Evolutionary conservation across 2,329 filamentous ascomycete species (phyloP).

Genomic region (Penicillium sp.): DNA sequence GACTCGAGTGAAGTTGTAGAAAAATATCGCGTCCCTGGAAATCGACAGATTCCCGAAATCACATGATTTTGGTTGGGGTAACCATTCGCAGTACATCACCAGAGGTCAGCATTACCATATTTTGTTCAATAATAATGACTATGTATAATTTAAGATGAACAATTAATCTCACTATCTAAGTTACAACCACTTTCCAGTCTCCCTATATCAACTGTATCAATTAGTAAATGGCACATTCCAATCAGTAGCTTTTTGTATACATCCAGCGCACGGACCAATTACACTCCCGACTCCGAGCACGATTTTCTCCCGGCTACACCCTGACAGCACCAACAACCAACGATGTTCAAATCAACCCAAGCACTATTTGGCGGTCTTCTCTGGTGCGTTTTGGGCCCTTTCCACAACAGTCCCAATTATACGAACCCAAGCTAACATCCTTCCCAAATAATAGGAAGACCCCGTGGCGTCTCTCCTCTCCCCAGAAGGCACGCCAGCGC

Average conservation of each 20-base stretch:
- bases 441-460: slow-evolving; percentile 68
- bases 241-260: background rate
- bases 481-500: slow-evolving; percentile 86
- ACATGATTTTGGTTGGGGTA: slow-evolving; percentile 26
- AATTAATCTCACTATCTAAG: too few species aligned
- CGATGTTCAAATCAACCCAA: slow-evolving; percentile 81
- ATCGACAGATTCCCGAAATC: slow-evolving; percentile 19
- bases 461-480: slow-evolving; percentile 89
- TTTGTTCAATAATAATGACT: background rate
- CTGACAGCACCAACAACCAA: slow-evolving; percentile 30
- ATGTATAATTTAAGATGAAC: background rate
- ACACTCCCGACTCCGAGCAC: slow-evolving; percentile 24
- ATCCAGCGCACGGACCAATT: slow-evolving; percentile 23
- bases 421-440: slow-evolving; percentile 16
- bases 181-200: background rate
- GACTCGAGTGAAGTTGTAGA: slow-evolving; percentile 2
- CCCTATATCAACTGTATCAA: background rate
- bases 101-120: background rate
- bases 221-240: background rate
- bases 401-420: background rate
- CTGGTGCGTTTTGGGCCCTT: slow-evolving; percentile 57
- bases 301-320: slow-evolving; percentile 23
- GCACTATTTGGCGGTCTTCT: slow-evolving; percentile 76
- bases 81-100: slow-evolving; percentile 1
- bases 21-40: slow-evolving; percentile 17